Evolutionary conservation across 768 basidiomycete species (phyloP).

Genomic region (Suillus paluster): DNA sequence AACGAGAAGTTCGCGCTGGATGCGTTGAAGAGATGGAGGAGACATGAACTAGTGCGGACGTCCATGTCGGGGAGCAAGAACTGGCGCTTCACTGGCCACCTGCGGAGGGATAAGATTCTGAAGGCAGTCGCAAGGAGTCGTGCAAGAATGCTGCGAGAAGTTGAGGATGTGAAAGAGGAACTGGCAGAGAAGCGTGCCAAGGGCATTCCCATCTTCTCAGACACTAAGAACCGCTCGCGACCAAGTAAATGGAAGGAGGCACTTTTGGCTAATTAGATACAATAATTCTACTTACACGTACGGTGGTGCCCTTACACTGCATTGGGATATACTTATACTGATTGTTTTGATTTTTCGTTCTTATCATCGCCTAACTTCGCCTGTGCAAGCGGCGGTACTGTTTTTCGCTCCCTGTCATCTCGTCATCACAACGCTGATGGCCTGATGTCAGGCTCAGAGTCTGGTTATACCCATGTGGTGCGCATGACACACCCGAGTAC

Average conservation of each 20-base stretch:
- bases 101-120: conserved; percentile 54
- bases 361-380: no score
- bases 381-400: no score
- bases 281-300: not conserved
- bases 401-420: not conserved
- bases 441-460: no score
- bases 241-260: not conserved
- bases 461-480: no score
- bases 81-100: conserved; percentile 45
- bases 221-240: conserved; percentile 11
- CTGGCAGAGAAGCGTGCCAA: conserved; percentile 29
- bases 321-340: not conserved
- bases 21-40: conserved; percentile 41
- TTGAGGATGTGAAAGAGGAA: conserved; percentile 42
- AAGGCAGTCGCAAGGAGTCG: conserved; percentile 53
- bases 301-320: not conserved
- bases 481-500: not conserved
- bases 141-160: conserved; percentile 44
- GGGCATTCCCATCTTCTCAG: conserved; percentile 27
- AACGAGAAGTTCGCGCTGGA: conserved; percentile 58
- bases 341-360: not conserved
- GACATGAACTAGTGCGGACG: conserved; percentile 38
- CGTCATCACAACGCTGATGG: not conserved
- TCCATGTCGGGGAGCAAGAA: conserved; percentile 39
- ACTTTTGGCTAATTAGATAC: not conserved